Evolutionary conservation across 441 rosid species (phyloP), one percentile per base, ranked within the genome.

Genomic region (Corymbia calophylla): DNA sequence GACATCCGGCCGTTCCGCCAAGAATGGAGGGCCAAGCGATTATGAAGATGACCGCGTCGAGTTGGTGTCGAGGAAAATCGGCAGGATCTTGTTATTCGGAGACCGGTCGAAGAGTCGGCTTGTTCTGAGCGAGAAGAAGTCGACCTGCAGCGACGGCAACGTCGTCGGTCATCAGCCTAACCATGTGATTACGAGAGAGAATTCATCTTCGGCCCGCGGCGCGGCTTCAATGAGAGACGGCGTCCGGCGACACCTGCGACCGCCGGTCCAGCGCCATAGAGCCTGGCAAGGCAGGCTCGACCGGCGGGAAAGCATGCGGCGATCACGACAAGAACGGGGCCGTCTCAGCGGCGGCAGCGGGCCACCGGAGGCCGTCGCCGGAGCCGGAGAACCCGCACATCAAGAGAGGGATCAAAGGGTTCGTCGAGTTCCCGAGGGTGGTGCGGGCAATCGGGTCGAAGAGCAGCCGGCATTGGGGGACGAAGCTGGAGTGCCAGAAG

Each of bases 381-480:
- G 96, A 95, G 89, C 77, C 94, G 6, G 99, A 97, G 91, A 96
- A 97, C 93, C 99, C 96, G 12, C 98, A 96, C 77, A 96, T 95
- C 88, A 97, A 91, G 93, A 89, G 96, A 93, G 99, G 98, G 91
- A 97, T 96, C 87, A 95, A 94, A 93, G 99, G 98, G 91, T 95
- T 95, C 56, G 97, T 96, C 13, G 99, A 97, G 90, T 97, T 97
- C 53, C 98, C 98, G 1, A 93, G 96, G 92, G 96, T 94, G 55
- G 94, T 97, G 88, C 92, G 96, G 93, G 95, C 97, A 47, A 91
- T 92, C 18, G 94, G 96, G 90, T 94, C 98, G 10, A 97, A 93
- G 87, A 92, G 93, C 87, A 93, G 87, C 87, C 60, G 95, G 91
- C 94, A 92, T 68, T 96, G 98, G 98, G 97, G 98, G n/a, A 91